phyloP scores from a whole-genome alignment of 352 stramenopile genomes.

The Pythium brassicae region DNA sequence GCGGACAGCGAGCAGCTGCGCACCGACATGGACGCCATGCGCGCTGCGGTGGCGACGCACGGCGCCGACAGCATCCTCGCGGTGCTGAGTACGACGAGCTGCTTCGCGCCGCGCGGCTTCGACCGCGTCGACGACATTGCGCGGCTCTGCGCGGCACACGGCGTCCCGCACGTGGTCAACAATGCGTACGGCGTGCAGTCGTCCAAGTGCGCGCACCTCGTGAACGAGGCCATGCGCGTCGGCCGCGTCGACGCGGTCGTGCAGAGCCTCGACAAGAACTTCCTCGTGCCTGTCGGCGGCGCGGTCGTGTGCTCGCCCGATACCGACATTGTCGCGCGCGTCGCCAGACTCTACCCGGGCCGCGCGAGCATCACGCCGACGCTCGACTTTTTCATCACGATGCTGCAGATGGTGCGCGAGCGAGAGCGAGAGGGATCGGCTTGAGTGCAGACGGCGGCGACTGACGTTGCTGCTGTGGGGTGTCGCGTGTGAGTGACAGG shows the following conservation, averaged over 20 bases:
- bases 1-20: slow-evolving; percentile 64
- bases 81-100: slow-evolving; percentile 98
- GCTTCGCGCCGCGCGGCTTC: slow-evolving; percentile 96
- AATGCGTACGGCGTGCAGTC: slow-evolving; percentile 99
- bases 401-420: slow-evolving; percentile 94
- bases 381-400: slow-evolving; percentile 98
- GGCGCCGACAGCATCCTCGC: slow-evolving; percentile 78
- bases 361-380: slow-evolving; percentile 93
- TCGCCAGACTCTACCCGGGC: slow-evolving; percentile 95
- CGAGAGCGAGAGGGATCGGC: background rate
- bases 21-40: slow-evolving; percentile 87
- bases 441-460: background rate
- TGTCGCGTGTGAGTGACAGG: slow-evolving; percentile 16
- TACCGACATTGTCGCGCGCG: slow-evolving; percentile 63
- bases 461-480: background rate
- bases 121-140: slow-evolving; percentile 94
- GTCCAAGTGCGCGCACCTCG: slow-evolving; percentile 88
- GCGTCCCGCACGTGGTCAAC: slow-evolving; percentile 97
- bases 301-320: slow-evolving; percentile 81
- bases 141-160: slow-evolving; percentile 71
- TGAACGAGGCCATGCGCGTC: slow-evolving; percentile 87
- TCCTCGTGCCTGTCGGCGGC: slow-evolving; percentile 95
- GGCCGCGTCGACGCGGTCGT: slow-evolving; percentile 96
- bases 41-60: slow-evolving; percentile 51
- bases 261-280: slow-evolving; percentile 99